Evolutionary conservation across 192 early-diverging fungal species (phyloP), one percentile per base, ranked within the genome.

Genomic region (Mortierella hygrophila): DNA sequence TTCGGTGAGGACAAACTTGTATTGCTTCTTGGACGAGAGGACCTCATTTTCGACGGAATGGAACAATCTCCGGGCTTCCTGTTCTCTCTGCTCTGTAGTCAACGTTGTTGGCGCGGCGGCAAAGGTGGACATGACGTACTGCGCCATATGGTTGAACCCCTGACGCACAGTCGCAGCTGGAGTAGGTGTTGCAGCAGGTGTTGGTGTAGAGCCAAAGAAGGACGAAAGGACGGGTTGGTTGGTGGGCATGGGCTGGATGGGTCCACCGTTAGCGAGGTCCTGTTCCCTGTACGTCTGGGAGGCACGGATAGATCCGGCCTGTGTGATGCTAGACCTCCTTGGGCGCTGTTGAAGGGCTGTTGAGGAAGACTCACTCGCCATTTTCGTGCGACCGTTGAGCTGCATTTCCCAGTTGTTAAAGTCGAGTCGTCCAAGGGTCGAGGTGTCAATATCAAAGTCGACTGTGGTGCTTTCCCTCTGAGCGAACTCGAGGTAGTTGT

Each of bases 351-450:
- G 49, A 52, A 20, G 49, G 49, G 49, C 49, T 52, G 49, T 52
- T 6, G 49, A 52, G 4, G 49, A 20, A 20, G 49, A 52, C 49
- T 26, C 32, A 3, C 26, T 60, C 9, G 57, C 57, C n/a, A 7
- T n/a, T 60, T 60, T 60, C 44, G 49, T 20, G 16, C 32, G 0
- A 13, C 49, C 16, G 15, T 69, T 13, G 18, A 29, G 49, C n/a
- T 86, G 84, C 26, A 81, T n/a, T 20, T 86, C 84, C 84, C 84
- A 86, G 0, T 81, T n/a, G 23, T 80, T 86, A 3, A 86, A 55
- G 57, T 81, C 79, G 10, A 86, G 63, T 5, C 37, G 42, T 46
- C 79, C 84, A 10, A 81, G 65, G 0, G 84, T 73, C 10, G 21
- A 63, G 3, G 72, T 55, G 29, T 23, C 10, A 18, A 23, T 47